A percentile compares a stretch with the other conserved stretches of the same genome.
Evolutionary conservation across 805 yeast genomes (phyloP).

Genomic region (Wickerhamiella dianesei): DNA sequence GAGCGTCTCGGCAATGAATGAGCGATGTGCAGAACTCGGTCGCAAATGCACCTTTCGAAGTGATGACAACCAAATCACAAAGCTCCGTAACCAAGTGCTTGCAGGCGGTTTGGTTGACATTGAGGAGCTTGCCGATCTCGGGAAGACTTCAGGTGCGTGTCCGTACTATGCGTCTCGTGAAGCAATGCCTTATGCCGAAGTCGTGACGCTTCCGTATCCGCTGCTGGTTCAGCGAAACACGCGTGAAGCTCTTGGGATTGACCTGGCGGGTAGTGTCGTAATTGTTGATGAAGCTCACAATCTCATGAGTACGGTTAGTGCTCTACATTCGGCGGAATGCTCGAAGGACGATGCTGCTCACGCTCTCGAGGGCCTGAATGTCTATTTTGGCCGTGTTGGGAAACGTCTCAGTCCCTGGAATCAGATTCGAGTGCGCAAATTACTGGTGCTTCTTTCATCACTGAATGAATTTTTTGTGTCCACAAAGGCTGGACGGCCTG

Average conservation of each 20-base stretch:
- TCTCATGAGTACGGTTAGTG: constrained; percentile 58
- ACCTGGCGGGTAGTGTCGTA: constrained; percentile 50
- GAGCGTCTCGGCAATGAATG: constrained; percentile 50
- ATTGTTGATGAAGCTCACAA: constrained; percentile 92
- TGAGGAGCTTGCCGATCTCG: constrained; percentile 58
- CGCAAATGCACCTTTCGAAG: constrained; percentile 32
- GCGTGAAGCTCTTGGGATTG: constrained; percentile 44
- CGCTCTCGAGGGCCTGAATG: constrained; percentile 37
- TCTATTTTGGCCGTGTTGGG: constrained; percentile 49
- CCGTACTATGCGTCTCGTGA: constrained; percentile 70
- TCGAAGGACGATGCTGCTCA: constrained; percentile 34
- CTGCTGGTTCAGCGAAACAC: constrained; percentile 49
- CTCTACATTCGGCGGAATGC: constrained; percentile 52
- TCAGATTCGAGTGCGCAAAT: constrained; percentile 51
- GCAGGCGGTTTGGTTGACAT: constrained; percentile 55
- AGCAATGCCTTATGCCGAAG: constrained; percentile 47
- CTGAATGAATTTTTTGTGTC: constrained; percentile 36
- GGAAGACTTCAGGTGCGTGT: constrained; percentile 45
- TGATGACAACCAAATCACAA: constrained; percentile 23
- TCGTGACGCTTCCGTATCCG: constrained; percentile 78
- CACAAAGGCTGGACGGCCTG: constrained; percentile 31
- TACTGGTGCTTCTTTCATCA: constrained; percentile 42
- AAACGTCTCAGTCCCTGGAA: constrained; percentile 56
- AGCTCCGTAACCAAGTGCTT: constrained; percentile 30
- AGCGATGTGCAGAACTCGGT: constrained; percentile 65